phyloP scores from a whole-genome alignment of 2,329 filamentous ascomycete genomes.

The Karstenula rhodostoma region DNA sequence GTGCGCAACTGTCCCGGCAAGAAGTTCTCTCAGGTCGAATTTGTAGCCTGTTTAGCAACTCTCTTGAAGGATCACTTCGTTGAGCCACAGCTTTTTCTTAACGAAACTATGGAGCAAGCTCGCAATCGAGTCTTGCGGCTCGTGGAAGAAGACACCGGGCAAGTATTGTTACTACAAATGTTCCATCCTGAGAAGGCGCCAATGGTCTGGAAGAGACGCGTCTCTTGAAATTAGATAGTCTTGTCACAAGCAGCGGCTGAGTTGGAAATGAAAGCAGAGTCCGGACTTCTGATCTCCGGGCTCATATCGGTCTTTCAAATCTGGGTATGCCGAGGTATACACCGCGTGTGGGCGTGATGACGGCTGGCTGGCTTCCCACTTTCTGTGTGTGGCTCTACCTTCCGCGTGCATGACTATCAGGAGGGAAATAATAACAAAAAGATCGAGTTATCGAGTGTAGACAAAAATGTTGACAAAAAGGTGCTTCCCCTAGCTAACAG shows the following conservation, averaged over 20 bases:
- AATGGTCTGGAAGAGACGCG: slow-evolving; percentile 18
- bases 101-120: slow-evolving; percentile 11
- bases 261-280: too few species aligned
- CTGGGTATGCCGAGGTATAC: too few species aligned
- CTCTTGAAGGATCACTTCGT: slow-evolving; percentile 30
- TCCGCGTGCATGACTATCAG: slow-evolving; percentile 23
- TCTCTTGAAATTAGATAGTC: too few species aligned
- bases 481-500: too few species aligned
- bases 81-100: neutral
- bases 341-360: too few species aligned
- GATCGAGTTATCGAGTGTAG: too few species aligned
- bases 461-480: too few species aligned
- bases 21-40: slow-evolving; percentile 49
- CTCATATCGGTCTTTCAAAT: too few species aligned
- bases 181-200: slow-evolving; percentile 21
- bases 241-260: too few species aligned
- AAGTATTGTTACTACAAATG: slow-evolving; percentile 26
- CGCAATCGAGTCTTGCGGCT: slow-evolving; percentile 7
- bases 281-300: too few species aligned
- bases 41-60: slow-evolving; percentile 39
- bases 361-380: slow-evolving; percentile 26
- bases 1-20: slow-evolving; percentile 41
- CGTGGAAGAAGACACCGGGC: slow-evolving; percentile 21
- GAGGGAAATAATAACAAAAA: too few species aligned
- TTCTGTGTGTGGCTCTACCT: slow-evolving; percentile 18